Base-by-base conservation (phyloP, 306 rosid species). In the Acacia melanoxylon region DNA sequence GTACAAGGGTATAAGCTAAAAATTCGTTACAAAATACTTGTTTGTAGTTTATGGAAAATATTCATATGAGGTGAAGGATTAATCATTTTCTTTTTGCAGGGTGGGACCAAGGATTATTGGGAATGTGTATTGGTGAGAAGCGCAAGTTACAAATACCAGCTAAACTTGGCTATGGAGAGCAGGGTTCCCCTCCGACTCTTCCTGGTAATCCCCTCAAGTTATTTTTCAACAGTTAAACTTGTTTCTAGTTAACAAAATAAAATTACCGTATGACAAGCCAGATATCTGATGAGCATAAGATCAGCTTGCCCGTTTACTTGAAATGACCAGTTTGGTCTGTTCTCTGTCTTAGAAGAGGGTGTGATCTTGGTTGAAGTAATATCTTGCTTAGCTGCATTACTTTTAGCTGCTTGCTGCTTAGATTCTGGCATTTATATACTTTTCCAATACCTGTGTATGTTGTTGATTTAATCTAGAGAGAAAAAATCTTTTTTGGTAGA, bases 71-170 rank as follows among this genome's bases (percentile, higher is more conserved):
- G 61, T 87, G 62, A 29, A 80, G 3, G 62, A 73, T 81, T 15
- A 37, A 44, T 84, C 25, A 14, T 17, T 58, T 33, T 69, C 59
- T 51, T 15, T 82, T 78, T 85, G 73, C 88, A 95, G 99, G 99
- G 75, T 95, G 99, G 98, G 99, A 95, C 87, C 99, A 95, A 88
- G 99, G 99, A 48, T 74, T 95, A 78, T 63, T 90, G 88, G 99
- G 98, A 81, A 92, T 92, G 91, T 95, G 99, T 74, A 83, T 93
- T 1, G 98, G 99, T 54, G 99, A 95, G 94, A 95, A 95, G 94
- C 83, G 99, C 63, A 95, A 95, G 89, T 77, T 95, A 91, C 94
- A 90, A 89, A 95, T 95, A 79, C 99, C 99, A 65, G 76, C 99
- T 69, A 90, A 91, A 77, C 97, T 95, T 73, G 99, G 99, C 15